A percentile compares a stretch with the other conserved stretches of the same genome.
Conservation (phyloP, 2,329 filamentous ascomycete genomes). For the Podosphaera fusca region DNA sequence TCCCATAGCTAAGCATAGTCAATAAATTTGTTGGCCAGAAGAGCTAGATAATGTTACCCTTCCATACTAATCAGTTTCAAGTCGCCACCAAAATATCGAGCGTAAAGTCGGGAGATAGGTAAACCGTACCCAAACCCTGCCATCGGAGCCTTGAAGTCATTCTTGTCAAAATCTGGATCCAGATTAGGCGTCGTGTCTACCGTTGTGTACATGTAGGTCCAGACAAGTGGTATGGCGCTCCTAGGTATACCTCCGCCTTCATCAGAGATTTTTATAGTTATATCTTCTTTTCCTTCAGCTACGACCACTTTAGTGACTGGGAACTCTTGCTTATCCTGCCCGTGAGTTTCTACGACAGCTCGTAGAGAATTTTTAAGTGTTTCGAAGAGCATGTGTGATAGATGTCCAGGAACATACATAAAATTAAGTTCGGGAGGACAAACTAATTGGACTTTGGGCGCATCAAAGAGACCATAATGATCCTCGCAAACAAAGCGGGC, state of each 20-base stretch:
- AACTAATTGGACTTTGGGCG: conserved; percentile 86
- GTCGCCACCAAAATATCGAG: conserved; percentile 91
- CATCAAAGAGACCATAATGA: conserved; percentile 92
- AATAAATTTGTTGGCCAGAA: not conserved
- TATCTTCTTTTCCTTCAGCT: conserved; percentile 92
- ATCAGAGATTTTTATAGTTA: conserved; percentile 94
- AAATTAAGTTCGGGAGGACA: conserved; percentile 89
- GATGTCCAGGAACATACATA: conserved; percentile 98
- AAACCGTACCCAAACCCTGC: conserved; percentile 96
- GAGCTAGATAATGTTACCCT: conserved; percentile 39
- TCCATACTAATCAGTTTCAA: conserved; percentile 98
- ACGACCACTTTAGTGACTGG: conserved; percentile 95
- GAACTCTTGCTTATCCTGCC: conserved; percentile 86
- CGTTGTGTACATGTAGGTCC: conserved; percentile 99
- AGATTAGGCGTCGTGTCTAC: conserved; percentile 87
- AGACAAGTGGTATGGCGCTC: conserved; percentile 86
- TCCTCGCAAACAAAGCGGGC: conserved; percentile 98
- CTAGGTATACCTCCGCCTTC: conserved; percentile 90
- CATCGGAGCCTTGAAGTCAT: conserved; percentile 98
- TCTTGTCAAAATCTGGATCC: conserved; percentile 96
- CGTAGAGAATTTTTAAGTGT: conserved; percentile 95
- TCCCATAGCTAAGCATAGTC: conserved; percentile 52
- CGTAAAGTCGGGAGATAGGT: conserved; percentile 83
- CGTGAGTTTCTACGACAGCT: conserved; percentile 87
- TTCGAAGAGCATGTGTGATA: conserved; percentile 99